Percentiles rank a stretch among this genome's conserved stretches.
These are phyloP conservation scores for Heimioporus retisporus DNA, from an alignment of 1,284 basidiomycete genomes.

Conservation along the genomic window DNA sequence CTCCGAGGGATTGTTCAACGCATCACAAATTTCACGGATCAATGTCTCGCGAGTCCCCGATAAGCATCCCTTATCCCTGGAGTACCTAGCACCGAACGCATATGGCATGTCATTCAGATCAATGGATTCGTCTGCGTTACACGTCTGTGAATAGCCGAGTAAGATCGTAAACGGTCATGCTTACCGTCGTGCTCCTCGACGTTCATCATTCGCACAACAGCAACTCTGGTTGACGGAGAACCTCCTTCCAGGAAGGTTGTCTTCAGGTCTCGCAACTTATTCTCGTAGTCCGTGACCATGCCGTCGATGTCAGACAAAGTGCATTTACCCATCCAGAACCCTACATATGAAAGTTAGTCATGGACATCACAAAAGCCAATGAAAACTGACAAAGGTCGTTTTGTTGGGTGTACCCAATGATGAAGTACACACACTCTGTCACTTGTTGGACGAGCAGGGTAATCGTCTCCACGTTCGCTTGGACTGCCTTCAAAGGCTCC, in stretches of 20 bases:
- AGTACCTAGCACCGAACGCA: conserved; percentile 1
- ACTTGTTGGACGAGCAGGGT: conserved; percentile 4
- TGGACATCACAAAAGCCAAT: not conserved
- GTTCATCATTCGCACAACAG: not conserved
- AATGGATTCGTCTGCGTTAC: not conserved
- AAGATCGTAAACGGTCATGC: not conserved
- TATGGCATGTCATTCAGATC: not conserved
- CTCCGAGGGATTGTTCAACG: not conserved
- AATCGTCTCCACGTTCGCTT: not conserved
- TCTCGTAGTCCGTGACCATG: not conserved
- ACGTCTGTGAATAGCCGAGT: not conserved
- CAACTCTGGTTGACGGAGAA: not conserved
- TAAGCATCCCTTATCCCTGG: conserved; percentile 1
- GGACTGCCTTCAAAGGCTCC: conserved; percentile 5
- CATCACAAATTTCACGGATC: conserved; percentile 7
- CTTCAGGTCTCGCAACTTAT: conserved; percentile 6
- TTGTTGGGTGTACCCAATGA: conserved; percentile 1
- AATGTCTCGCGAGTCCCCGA: conserved; percentile 7
- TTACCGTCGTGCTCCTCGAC: not conserved
- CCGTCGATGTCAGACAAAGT: not conserved
- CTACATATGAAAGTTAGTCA: not conserved
- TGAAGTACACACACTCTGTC: conserved; percentile 10
- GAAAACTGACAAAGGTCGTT: not conserved
- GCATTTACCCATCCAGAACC: conserved; percentile 5
- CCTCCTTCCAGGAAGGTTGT: not conserved